Conservation (phyloP, 2,329 filamentous ascomycete genomes). For the Bipolaris victoriae region DNA sequence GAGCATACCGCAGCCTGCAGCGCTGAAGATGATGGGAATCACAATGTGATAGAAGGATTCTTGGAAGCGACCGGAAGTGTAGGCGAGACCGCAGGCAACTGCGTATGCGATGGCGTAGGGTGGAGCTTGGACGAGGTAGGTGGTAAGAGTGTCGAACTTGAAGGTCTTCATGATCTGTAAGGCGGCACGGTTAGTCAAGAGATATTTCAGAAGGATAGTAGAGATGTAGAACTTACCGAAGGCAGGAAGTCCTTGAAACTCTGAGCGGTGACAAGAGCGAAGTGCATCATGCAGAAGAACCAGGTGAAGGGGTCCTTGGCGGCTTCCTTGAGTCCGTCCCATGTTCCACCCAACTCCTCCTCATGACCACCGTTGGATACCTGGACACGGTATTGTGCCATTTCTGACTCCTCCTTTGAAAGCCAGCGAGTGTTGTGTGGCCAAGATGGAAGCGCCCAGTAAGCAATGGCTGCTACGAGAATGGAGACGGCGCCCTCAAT, state of each 20-base stretch:
- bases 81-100: constrained; percentile 32
- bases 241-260: constrained; percentile 45
- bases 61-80: constrained; percentile 36
- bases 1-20: constrained; percentile 32
- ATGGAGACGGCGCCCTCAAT: constrained; percentile 63
- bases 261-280: constrained; percentile 42
- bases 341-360: constrained; percentile 52
- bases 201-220: neutral
- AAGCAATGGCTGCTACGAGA: constrained; percentile 42
- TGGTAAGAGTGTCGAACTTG: constrained; percentile 29
- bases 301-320: constrained; percentile 51
- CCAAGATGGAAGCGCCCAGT: constrained; percentile 38
- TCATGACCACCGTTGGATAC: constrained; percentile 40
- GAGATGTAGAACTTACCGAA: constrained; percentile 18
- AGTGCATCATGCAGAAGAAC: constrained; percentile 52
- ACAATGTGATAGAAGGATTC: constrained; percentile 42
- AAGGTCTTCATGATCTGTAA: constrained; percentile 31
- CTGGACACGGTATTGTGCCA: constrained; percentile 38
- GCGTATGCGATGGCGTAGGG: constrained; percentile 46
- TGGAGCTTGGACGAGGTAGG: constrained; percentile 53
- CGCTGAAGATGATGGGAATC: constrained; percentile 29
- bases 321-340: constrained; percentile 48
- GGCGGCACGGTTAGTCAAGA: neutral
- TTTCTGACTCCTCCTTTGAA: constrained; percentile 27
- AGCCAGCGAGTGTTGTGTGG: constrained; percentile 22